phyloP scores from a whole-genome alignment of 306 rosid species.

The Citrullus amarus region DNA sequence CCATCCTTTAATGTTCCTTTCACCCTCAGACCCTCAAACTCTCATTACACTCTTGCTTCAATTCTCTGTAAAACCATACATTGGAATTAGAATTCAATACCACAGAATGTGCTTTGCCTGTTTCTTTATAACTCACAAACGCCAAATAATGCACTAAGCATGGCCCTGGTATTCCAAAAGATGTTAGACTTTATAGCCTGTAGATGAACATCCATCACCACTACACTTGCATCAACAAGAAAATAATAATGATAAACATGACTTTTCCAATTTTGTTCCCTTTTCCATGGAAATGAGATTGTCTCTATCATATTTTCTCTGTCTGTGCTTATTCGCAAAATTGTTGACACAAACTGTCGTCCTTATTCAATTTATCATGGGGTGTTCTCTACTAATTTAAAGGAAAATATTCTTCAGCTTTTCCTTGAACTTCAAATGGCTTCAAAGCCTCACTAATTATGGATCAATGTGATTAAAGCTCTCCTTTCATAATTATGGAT shows the following conservation, averaged over 20 bases:
- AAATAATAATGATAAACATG: not conserved
- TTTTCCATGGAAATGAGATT: too few relatives aligned
- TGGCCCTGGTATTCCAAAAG: not conserved
- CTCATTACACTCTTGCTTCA: not conserved
- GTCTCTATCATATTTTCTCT: too few relatives aligned
- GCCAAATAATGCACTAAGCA: not conserved
- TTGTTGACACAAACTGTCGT: too few relatives aligned
- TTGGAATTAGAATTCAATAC: not conserved
- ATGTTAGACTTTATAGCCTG: not conserved
- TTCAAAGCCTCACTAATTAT: too few relatives aligned
- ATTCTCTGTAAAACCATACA: not conserved
- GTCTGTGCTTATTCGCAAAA: too few relatives aligned
- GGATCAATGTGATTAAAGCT: too few relatives aligned
- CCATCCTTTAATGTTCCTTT: not conserved
- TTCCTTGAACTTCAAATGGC: too few relatives aligned
- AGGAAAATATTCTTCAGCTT: too few relatives aligned
- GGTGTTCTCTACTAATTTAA: too few relatives aligned
- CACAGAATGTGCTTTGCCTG: not conserved
- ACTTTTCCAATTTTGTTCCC: not conserved
- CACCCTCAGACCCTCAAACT: not conserved
- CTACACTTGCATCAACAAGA: not conserved
- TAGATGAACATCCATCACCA: not conserved
- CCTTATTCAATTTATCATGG: too few relatives aligned
- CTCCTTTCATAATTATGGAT: too few relatives aligned
- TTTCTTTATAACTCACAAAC: not conserved